Percentiles rank a stretch among this genome's conserved stretches.
Conservation (phyloP, 1,284 basidiomycete species). For the Tilletia indica region DNA sequence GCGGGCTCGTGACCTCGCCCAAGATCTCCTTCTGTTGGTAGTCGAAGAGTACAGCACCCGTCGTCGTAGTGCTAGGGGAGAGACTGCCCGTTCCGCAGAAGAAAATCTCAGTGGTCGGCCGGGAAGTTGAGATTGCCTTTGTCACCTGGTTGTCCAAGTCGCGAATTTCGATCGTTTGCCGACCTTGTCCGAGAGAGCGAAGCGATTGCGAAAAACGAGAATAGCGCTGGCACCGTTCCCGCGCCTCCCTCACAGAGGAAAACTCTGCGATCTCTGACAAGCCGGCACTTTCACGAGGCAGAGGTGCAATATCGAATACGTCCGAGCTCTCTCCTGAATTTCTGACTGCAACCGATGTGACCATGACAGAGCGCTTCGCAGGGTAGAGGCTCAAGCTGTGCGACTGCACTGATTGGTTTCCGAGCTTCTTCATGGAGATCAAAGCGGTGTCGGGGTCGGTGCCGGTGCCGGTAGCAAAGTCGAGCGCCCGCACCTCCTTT, state of each 20-base stretch:
- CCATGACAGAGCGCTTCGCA: constrained; percentile 87
- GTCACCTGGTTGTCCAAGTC: constrained; percentile 92
- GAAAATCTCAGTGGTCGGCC: constrained; percentile 92
- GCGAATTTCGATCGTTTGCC: constrained; percentile 88
- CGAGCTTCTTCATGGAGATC: constrained; percentile 90
- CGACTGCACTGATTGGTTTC: too few relatives aligned
- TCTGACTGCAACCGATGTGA: constrained; percentile 67
- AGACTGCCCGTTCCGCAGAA: constrained; percentile 95
- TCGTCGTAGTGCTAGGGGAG: constrained; percentile 82
- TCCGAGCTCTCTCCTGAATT: too few relatives aligned
- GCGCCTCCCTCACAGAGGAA: constrained; percentile 85
- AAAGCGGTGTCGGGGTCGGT: constrained; percentile 90
- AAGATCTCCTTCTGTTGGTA: constrained; percentile 96
- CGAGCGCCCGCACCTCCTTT: constrained; percentile 94
- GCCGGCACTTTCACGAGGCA: constrained; percentile 64
- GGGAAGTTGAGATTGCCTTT: constrained; percentile 95
- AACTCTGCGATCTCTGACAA: constrained; percentile 79
- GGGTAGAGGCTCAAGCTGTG: constrained; percentile 95
- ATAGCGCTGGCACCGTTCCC: constrained; percentile 81
- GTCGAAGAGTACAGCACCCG: constrained; percentile 87
- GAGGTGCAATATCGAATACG: constrained; percentile 74
- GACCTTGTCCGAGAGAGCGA: constrained; percentile 88
- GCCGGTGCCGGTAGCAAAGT: constrained; percentile 84
- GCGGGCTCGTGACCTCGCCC: constrained; percentile 88
- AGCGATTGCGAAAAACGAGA: constrained; percentile 90